A percentile compares a stretch with the other conserved stretches of the same genome.
Conservation (phyloP, 768 basidiomycete genomes). For the Boletus rubescentipes region DNA sequence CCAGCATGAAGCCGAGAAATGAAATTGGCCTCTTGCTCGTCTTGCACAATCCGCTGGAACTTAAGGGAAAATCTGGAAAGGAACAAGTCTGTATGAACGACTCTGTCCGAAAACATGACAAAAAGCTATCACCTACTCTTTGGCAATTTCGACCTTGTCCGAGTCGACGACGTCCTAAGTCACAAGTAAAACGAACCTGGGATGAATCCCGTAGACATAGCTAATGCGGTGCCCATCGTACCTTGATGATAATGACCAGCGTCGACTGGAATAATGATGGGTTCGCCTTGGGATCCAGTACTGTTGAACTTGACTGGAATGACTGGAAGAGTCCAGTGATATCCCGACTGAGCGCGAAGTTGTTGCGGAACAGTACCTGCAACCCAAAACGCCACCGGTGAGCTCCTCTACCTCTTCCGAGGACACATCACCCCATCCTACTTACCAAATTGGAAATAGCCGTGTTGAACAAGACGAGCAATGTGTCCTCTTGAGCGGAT, state of each 20-base stretch:
- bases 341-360: slow-evolving; percentile 60
- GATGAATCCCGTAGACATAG: not conserved
- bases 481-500: slow-evolving; percentile 60
- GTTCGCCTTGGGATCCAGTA: slow-evolving; percentile 58
- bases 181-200: not conserved
- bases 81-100: not conserved
- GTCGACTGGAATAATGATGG: slow-evolving; percentile 59
- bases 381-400: not conserved
- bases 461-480: slow-evolving; percentile 63
- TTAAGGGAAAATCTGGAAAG: slow-evolving; percentile 50
- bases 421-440: slow-evolving; percentile 36
- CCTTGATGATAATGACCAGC: slow-evolving; percentile 64
- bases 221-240: not conserved
- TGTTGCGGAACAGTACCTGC: slow-evolving; percentile 64
- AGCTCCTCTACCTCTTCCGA: not conserved
- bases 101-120: not conserved
- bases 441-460: slow-evolving; percentile 62
- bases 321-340: slow-evolving; percentile 62
- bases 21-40: slow-evolving; percentile 62
- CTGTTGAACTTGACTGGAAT: slow-evolving; percentile 56
- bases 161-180: slow-evolving; percentile 63
- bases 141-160: slow-evolving; percentile 55
- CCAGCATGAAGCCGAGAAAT: slow-evolving; percentile 60
- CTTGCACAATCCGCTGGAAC: slow-evolving; percentile 60
- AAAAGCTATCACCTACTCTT: slow-evolving; percentile 42